These are phyloP conservation scores for Paraleonurus japonicus DNA, from an alignment of 257 asterid genomes.

Conservation along the genomic window DNA sequence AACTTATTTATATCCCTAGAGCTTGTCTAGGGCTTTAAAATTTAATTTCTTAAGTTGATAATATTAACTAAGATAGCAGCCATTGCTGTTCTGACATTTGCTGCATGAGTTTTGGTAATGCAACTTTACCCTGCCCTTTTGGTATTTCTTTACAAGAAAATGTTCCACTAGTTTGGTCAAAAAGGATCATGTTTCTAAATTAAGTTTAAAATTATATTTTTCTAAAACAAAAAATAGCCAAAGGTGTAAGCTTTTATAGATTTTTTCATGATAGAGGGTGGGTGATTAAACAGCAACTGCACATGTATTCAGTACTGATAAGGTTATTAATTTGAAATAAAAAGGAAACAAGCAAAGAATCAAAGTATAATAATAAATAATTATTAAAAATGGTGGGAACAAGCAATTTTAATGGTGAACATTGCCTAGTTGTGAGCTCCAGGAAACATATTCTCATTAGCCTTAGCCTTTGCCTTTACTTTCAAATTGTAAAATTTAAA, in stretches of 20 bases:
- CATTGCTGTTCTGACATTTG: conserved; percentile 15
- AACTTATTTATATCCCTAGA: conserved; percentile 8
- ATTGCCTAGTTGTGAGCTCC: conserved; percentile 21
- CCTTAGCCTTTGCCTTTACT: background rate
- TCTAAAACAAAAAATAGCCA: background rate
- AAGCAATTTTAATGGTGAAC: conserved; percentile 30
- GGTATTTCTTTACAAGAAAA: conserved; percentile 22
- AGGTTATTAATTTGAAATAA: conserved; percentile 34
- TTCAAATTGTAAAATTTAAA: background rate
- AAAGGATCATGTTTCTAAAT: conserved; percentile 28
- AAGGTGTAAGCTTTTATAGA: background rate
- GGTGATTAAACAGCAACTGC: conserved; percentile 10
- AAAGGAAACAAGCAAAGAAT: conserved; percentile 24
- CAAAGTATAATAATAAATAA: background rate
- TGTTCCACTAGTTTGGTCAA: conserved; percentile 39
- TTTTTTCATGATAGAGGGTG: conserved; percentile 24
- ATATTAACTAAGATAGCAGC: background rate
- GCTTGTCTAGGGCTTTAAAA: background rate
- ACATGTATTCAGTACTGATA: conserved; percentile 22
- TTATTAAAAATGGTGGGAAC: conserved; percentile 12
- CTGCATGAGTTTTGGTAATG: conserved; percentile 10
- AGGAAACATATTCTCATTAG: conserved; percentile 13
- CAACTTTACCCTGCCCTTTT: conserved; percentile 4
- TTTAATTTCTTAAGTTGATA: background rate
- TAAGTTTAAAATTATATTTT: conserved; percentile 7